Evolutionary conservation across 345 rosid genomes (phyloP), one percentile per base, ranked within the genome.

Genomic region (Boechera stricta): DNA sequence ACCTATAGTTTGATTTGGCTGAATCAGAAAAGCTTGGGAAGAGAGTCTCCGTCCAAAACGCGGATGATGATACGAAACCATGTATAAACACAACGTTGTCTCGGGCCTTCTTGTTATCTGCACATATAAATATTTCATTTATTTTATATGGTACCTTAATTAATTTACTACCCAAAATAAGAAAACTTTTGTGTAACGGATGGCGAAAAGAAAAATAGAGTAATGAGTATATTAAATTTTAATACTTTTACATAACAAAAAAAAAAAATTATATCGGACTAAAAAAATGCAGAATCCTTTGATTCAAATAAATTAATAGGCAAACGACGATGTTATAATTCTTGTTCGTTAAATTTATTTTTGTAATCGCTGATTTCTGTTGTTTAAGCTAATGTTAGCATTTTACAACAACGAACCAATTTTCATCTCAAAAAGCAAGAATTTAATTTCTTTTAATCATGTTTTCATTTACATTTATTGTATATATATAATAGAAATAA

Each of bases 11-110:
- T 0, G 92, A 90, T 82, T 89, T 92, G 7, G 92, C 82, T 2
- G 82, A 64, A 9, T 67, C 77, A 13, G 98, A 88, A 78, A 95
- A 91, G 82, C 90, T 93, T 5, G 98, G 99, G 60, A 95, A 95
- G 49, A 95, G 55, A 10, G 99, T 90, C 65, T 95, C 98, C 1
- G 97, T 91, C 99, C 98, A 95, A 74, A 93, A 91, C 41, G 90
- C 84, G 0, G 98, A 91, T 2, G 99, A 95, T 18, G 98, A 95
- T 73, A 95, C 87, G 90, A 95, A 95, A 6, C 99, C 99, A 65
- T 95, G 99, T 53, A 95, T 88, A 85, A 95, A 92, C 21, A 95
- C 42, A 6, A 95, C 97, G 54, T 90, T 93, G 44, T 90, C 98
- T 58, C 74, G 72, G 53, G 87, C 88, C 72, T 84, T 76, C 75